Evolutionary conservation across 257 asterid species (phyloP), one percentile per base, ranked within the genome.

Genomic region (Nicotiana attenuata): DNA sequence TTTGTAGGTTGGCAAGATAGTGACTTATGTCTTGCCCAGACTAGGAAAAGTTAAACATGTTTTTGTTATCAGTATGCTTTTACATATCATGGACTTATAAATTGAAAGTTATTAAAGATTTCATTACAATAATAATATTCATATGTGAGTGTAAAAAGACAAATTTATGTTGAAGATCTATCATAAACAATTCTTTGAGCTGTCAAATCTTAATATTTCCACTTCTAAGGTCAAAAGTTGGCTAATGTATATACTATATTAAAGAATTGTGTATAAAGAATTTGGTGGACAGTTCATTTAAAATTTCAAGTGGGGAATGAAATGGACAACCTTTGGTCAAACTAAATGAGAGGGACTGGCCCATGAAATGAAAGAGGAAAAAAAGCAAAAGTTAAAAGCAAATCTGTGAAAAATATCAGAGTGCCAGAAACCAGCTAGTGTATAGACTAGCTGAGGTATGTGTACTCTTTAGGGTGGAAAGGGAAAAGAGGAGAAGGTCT

Each of bases 381-480:
- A 82, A 88, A 89, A 86, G 88, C 52, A 75, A 90, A 90, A 88
- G 91, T 76, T 57, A 80, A 83, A 92, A 89, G 91, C 88, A 56
- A 81, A 81, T 33, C 91, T 89, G 92, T 89, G 81, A 83, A 29
- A 29, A 64, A 16, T 10, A 57, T 77, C 88, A 89, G 93, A 84
- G 84, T 35, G 87, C 83, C 92, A 89, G 92, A 82, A 89, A 10
- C 84, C 85, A 90, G 92, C 79, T 75, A 50, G 15, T 50, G 82
- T 88, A 82, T 94, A 93, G 90, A 88, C 88, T 92, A 89, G 93
- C 91, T 88, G 85, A 84, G 85, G 83, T 87, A 86, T 88, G 80
- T 80, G 31, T 68, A 50, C 77, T 69, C 52, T 68, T 53, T 31
- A 59, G 81, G 76, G 15, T 76, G 86, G 35, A 64, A 73, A 57